Evolutionary conservation across 1,284 basidiomycete genomes (phyloP).

Genomic region (Inonotus obliquus): DNA sequence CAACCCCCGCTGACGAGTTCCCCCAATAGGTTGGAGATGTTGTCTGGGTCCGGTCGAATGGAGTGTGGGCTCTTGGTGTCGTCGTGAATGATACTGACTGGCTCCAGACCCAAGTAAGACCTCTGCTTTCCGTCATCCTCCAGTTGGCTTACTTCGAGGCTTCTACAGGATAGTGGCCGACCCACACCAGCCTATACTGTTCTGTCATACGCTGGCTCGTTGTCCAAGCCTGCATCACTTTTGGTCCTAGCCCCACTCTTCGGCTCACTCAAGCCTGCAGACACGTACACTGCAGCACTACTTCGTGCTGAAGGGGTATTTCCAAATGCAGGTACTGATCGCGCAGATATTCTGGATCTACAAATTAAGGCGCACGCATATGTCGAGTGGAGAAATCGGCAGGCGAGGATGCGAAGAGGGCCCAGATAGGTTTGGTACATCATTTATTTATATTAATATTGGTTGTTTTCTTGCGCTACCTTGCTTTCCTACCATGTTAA

Average conservation of each 20-base stretch:
- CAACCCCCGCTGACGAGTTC: background rate
- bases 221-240: background rate
- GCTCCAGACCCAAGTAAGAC: background rate
- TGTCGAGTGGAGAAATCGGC: background rate
- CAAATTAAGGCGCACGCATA: background rate
- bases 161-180: background rate
- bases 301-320: background rate
- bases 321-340: background rate
- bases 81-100: background rate
- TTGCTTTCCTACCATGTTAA: no score
- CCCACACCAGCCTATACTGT: background rate
- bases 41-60: conserved; percentile 5
- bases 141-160: background rate
- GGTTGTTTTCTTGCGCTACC: no score
- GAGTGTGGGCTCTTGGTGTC: conserved; percentile 1
- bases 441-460: background rate
- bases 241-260: background rate
- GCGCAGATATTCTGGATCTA: background rate
- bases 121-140: background rate
- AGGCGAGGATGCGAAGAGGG: no score
- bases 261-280: background rate
- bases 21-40: conserved; percentile 4
- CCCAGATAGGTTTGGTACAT: background rate
- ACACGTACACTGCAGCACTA: background rate
- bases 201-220: background rate